Base-by-base conservation (phyloP, 257 asterid genomes). In the Nicotiana attenuata region DNA sequence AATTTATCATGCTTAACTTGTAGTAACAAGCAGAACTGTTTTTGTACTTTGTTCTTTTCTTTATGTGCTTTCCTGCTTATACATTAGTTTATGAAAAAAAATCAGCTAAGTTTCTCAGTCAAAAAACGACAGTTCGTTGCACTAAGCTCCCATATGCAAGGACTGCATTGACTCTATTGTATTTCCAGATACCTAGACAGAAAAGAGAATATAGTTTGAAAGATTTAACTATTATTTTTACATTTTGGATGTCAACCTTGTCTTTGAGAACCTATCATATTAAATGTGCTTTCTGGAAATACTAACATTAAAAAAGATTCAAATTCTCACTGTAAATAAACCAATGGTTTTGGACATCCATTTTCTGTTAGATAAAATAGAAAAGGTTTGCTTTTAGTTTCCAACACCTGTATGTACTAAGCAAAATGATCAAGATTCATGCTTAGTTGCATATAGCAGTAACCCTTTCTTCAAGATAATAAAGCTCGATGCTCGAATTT, bases 401-500 rank as follows among this genome's bases (percentile, higher is more conserved):
- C 66, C 66, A 20, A 20, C 26, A 57, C 64, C 10, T 5, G 7
- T 55, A 10, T 33, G 19, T 33, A 66, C 17, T 56, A 81, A 68
- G 79, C 84, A 65, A 89, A 85, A 61, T 33, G 71, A 85, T 80
- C 90, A 81, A 86, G 81, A 84, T 84, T 86, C 92, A 75, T 80
- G 31, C 67, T 52, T 78, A 17, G 29, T 55, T 76, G 45, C 76
- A 29, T 29, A 29, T 76, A 19, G 78, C 80, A 28, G 82, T 76
- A 26, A 38, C 82, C 73, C 64, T 56, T 71, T 47, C 67, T 64
- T 29, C 77, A 60, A 83, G 38, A 71, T 80, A 80, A 86, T 56
- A 77, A 88, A 83, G 83, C 87, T 88, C 87, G 91, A 87, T 89
- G 52, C 84, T 83, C 88, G 56, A 86, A 85, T 63, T 69, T 45